phyloP scores from a whole-genome alignment of 148 eudicot genomes.

The Arctostaphylos glauca region DNA sequence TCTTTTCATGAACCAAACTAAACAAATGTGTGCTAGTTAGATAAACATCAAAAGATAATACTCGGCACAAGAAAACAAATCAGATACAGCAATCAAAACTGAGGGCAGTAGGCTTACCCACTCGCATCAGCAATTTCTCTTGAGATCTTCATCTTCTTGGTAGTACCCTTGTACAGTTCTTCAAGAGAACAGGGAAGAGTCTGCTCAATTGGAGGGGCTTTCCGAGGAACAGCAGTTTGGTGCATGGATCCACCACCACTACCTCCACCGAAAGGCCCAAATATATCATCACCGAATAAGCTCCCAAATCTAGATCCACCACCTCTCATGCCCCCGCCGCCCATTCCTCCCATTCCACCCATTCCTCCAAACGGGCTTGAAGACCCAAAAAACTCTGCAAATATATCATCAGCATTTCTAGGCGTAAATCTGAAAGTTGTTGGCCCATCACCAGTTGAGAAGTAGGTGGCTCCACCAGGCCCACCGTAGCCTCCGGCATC shows the following conservation, averaged over 20 bases:
- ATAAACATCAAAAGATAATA: too few relatives aligned
- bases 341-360: slow-evolving; percentile 38
- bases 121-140: slow-evolving; percentile 36
- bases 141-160: slow-evolving; percentile 52
- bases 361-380: slow-evolving; percentile 52
- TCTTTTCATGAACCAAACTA: neutral
- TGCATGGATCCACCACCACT: slow-evolving; percentile 39
- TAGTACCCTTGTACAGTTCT: slow-evolving; percentile 45
- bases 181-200: slow-evolving; percentile 43
- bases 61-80: neutral
- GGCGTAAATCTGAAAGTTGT: slow-evolving; percentile 55
- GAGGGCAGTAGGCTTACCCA: slow-evolving; percentile 33
- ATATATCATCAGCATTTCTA: slow-evolving; percentile 67
- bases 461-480: slow-evolving; percentile 52
- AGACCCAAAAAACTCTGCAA: slow-evolving; percentile 67
- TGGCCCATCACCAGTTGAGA: slow-evolving; percentile 57
- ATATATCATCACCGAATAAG: slow-evolving; percentile 47
- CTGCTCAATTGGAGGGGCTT: slow-evolving; percentile 37
- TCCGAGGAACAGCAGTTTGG: slow-evolving; percentile 37
- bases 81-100: neutral
- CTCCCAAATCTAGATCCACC: slow-evolving; percentile 43
- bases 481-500: slow-evolving; percentile 39
- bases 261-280: slow-evolving; percentile 37
- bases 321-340: slow-evolving; percentile 26
- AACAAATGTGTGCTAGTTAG: neutral